These are phyloP conservation scores for Tetrapisispora fleetii DNA, from an alignment of 805 yeast species.

Conservation along the genomic window DNA sequence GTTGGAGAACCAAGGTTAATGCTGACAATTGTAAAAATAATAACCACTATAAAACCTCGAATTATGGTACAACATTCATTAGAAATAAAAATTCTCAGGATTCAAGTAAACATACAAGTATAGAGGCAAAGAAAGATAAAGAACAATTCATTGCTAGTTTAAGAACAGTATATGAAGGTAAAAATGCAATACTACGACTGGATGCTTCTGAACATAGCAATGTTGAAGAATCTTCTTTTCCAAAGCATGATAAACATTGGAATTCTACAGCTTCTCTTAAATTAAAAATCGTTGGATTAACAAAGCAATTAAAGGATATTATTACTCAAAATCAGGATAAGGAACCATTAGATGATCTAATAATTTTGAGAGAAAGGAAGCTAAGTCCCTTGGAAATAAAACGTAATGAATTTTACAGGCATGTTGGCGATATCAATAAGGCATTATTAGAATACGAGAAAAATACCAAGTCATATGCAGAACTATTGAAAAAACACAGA, in stretches of 20 bases:
- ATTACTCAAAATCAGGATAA: conserved; percentile 8
- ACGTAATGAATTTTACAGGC: conserved; percentile 13
- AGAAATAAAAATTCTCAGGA: conserved; percentile 9
- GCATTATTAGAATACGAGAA: conserved; percentile 24
- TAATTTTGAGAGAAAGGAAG: conserved; percentile 22
- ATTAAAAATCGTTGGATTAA: conserved; percentile 7
- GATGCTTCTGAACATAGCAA: not conserved
- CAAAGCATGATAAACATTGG: not conserved
- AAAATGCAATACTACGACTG: not conserved
- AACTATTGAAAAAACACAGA: conserved; percentile 30
- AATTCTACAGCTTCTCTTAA: conserved; percentile 5
- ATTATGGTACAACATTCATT: conserved; percentile 33
- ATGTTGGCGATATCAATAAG: conserved; percentile 20
- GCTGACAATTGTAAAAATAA: not conserved
- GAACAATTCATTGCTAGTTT: conserved; percentile 26
- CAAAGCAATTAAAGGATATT: conserved; percentile 21
- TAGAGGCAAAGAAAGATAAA: not conserved
- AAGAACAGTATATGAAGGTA: conserved; percentile 29
- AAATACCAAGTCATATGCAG: conserved; percentile 36
- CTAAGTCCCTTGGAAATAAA: conserved; percentile 20
- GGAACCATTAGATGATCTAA: conserved; percentile 15
- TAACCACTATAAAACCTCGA: conserved; percentile 4
- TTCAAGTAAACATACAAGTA: conserved; percentile 3
- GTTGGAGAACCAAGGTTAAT: conserved; percentile 9
- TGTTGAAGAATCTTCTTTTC: conserved; percentile 6